These are phyloP conservation scores for Durusdinium trenchii DNA, from an alignment of 73 alveolate species.

Conservation along the genomic window DNA sequence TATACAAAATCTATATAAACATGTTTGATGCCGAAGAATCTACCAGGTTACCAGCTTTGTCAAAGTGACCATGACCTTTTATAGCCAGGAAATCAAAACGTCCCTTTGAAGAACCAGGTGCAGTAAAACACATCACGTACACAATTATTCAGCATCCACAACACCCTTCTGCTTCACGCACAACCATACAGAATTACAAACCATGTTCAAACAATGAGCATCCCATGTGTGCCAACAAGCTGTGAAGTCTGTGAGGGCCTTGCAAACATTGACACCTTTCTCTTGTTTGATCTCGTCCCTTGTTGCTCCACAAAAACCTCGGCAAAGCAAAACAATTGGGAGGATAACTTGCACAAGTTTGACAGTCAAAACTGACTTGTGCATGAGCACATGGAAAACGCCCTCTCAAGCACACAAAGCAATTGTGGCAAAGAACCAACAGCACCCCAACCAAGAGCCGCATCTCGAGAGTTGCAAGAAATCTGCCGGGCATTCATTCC, in stretches of 20 bases:
- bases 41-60: neutral
- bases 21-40: neutral
- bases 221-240: too few species aligned
- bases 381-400: neutral
- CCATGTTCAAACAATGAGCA: too few species aligned
- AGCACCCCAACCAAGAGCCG: slow-evolving; percentile 68
- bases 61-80: too few species aligned
- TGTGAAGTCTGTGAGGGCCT: slow-evolving; percentile 21
- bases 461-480: slow-evolving; percentile 62
- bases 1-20: neutral
- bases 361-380: neutral
- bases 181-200: too few species aligned
- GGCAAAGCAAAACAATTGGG: neutral
- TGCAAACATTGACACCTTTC: slow-evolving; percentile 69
- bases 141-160: too few species aligned
- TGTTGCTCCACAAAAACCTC: slow-evolving; percentile 83
- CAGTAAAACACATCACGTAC: too few species aligned
- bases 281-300: slow-evolving; percentile 15
- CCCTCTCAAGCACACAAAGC: neutral
- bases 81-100: too few species aligned
- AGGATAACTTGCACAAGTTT: neutral
- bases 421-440: slow-evolving; percentile 15
- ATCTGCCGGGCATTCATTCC: slow-evolving; percentile 71
- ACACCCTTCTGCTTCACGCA: too few species aligned
- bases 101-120: too few species aligned